Percentiles rank a stretch among this genome's conserved stretches.
Conservation (phyloP, 2,329 filamentous ascomycete genomes). For the Emmonsia crescens region DNA sequence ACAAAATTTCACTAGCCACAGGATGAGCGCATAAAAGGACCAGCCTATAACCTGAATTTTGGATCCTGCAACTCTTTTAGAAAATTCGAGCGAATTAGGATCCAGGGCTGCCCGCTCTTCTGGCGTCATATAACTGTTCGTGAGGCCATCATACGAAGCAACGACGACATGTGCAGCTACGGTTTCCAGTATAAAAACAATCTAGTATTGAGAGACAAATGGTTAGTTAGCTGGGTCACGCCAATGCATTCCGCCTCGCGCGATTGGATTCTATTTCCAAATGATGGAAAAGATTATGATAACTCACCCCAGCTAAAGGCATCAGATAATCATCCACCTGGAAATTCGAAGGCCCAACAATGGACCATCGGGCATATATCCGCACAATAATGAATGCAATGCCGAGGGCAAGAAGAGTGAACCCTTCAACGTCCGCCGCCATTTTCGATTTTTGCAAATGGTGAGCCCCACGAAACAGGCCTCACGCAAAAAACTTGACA, state of each 20-base stretch:
- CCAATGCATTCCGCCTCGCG: not conserved
- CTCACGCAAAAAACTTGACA: not conserved
- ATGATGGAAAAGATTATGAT: not conserved
- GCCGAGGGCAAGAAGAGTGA: slow-evolving; percentile 42
- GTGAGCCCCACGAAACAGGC: not conserved
- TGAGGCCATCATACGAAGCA: slow-evolving; percentile 40
- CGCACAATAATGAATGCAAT: slow-evolving; percentile 42
- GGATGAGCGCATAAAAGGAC: slow-evolving; percentile 42
- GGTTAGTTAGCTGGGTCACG: not conserved
- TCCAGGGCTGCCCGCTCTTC: slow-evolving; percentile 38
- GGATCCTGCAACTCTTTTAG: slow-evolving; percentile 41
- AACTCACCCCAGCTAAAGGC: slow-evolving; percentile 41
- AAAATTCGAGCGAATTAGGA: slow-evolving; percentile 37
- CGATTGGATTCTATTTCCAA: not conserved
- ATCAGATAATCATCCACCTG: slow-evolving; percentile 51
- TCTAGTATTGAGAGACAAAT: slow-evolving; percentile 19
- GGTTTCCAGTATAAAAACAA: slow-evolving; percentile 43
- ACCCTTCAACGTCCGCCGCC: slow-evolving; percentile 28
- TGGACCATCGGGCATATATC: slow-evolving; percentile 38
- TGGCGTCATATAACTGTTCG: slow-evolving; percentile 48
- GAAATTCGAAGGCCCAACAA: slow-evolving; percentile 41
- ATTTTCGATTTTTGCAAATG: not conserved
- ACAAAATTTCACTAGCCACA: slow-evolving; percentile 46
- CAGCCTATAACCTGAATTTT: slow-evolving; percentile 45
- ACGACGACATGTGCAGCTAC: slow-evolving; percentile 41